phyloP scores from a whole-genome alignment of 768 basidiomycete genomes.

The Neoboletus brunneissimus region DNA sequence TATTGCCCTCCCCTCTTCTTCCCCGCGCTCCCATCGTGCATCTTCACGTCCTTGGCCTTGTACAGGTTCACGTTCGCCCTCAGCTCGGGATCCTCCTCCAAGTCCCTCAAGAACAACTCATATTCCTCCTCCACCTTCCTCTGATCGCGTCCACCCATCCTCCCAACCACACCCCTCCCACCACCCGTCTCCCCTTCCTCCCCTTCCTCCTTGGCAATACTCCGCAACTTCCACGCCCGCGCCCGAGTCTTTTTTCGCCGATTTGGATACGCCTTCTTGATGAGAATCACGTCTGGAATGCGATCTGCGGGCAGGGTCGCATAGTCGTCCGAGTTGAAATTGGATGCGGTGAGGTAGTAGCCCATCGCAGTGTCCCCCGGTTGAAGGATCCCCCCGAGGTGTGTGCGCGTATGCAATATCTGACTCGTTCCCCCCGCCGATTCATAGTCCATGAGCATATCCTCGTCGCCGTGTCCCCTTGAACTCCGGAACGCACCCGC shows the following conservation, averaged over 20 bases:
- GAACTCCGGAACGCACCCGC: conserved; percentile 73
- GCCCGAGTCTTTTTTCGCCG: conserved; percentile 85
- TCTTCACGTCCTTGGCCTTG: conserved; percentile 58
- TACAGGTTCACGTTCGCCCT: conserved; percentile 85
- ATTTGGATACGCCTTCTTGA: conserved; percentile 95
- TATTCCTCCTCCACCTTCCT: conserved; percentile 96
- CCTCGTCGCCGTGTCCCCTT: conserved; percentile 41
- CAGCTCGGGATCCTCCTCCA: conserved; percentile 95
- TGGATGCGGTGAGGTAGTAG: conserved; percentile 82
- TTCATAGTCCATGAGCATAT: conserved; percentile 60
- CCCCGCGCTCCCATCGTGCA: conserved; percentile 38
- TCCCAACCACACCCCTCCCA: conserved; percentile 82
- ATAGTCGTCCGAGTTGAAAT: conserved; percentile 91
- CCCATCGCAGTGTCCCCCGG: conserved; percentile 94
- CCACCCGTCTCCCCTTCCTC: conserved; percentile 79
- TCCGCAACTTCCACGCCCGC: conserved; percentile 83
- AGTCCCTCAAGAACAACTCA: conserved; percentile 88
- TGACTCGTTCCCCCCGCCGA: conserved; percentile 58
- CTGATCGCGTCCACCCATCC: conserved; percentile 86
- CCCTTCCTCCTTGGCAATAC: conserved; percentile 89
- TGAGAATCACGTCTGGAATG: conserved; percentile 88
- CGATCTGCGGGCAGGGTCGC: conserved; percentile 60
- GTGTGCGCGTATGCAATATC: conserved; percentile 95
- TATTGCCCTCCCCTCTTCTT: conserved; percentile 29
- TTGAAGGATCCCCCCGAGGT: conserved; percentile 89